Evolutionary conservation across 192 early-diverging fungal genomes (phyloP).

Genomic region (Coemansia sp.): DNA sequence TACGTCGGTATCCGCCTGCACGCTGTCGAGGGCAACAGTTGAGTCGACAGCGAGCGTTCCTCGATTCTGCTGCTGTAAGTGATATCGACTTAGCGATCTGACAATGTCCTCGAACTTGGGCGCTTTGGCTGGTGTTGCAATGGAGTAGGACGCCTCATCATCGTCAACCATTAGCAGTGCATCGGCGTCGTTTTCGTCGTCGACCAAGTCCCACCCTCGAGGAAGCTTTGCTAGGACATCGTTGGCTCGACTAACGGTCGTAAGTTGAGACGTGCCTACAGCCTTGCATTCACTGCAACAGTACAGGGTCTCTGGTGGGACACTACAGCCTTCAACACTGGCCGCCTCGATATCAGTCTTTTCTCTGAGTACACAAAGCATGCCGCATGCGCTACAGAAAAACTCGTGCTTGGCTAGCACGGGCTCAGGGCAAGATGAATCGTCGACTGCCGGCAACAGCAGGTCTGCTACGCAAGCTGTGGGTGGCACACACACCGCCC

Average conservation of each 20-base stretch:
- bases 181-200: constrained; percentile 28
- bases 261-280: not conserved
- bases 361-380: not conserved
- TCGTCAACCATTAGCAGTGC: constrained; percentile 29
- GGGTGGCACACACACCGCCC: constrained; percentile 7
- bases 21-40: not conserved
- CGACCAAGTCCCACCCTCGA: constrained; percentile 29
- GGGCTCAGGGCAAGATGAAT: constrained; percentile 1
- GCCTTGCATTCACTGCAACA: constrained; percentile 29
- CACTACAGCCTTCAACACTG: not conserved
- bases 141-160: constrained; percentile 9
- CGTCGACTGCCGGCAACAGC: not conserved
- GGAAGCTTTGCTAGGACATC: constrained; percentile 23
- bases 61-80: constrained; percentile 23
- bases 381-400: constrained; percentile 13
- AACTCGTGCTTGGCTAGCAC: constrained; percentile 11
- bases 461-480: not conserved
- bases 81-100: constrained; percentile 18
- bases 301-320: constrained; percentile 10
- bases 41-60: not conserved
- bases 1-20: not conserved
- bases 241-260: constrained; percentile 15
- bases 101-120: constrained; percentile 15
- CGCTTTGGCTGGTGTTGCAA: not conserved
- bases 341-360: not conserved